These are phyloP conservation scores for Volvariella volvacea DNA, from an alignment of 1,284 basidiomycete genomes.

Conservation along the genomic window DNA sequence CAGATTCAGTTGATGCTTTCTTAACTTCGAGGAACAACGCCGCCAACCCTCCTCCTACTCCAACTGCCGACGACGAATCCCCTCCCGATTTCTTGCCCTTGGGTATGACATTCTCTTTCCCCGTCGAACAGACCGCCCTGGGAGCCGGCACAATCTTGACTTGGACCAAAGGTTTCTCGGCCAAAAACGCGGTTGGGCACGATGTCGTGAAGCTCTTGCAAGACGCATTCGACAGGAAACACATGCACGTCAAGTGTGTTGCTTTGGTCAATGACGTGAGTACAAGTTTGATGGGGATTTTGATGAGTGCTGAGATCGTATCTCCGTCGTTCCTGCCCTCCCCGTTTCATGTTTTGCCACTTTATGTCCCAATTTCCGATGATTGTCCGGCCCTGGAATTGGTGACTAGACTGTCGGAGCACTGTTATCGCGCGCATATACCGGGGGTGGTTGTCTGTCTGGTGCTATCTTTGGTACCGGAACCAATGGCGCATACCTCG, in stretches of 20 bases:
- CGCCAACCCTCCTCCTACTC: conserved; percentile 16
- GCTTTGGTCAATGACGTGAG: conserved; percentile 95
- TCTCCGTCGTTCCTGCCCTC: conserved; percentile 3
- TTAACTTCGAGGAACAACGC: conserved; percentile 52
- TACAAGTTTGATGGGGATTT: conserved; percentile 9
- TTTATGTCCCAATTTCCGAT: neutral
- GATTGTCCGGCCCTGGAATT: too few species aligned
- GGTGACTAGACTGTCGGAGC: conserved; percentile 82
- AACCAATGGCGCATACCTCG: conserved; percentile 96
- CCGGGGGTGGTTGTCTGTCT: conserved; percentile 81
- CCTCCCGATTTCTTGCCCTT: conserved; percentile 57
- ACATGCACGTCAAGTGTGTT: conserved; percentile 89
- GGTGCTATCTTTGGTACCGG: conserved; percentile 97
- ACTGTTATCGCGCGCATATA: conserved; percentile 88
- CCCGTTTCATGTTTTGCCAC: conserved; percentile 8
- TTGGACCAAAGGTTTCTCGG: conserved; percentile 96
- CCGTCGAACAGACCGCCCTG: conserved; percentile 94
- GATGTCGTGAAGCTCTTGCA: conserved; percentile 92
- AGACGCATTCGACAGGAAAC: conserved; percentile 89
- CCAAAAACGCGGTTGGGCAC: conserved; percentile 86
- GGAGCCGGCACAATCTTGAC: conserved; percentile 85
- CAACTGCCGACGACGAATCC: conserved; percentile 8
- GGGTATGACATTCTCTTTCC: conserved; percentile 95
- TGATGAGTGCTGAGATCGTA: neutral
- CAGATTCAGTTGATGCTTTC: conserved; percentile 92